Conservation (phyloP, 2,329 filamentous ascomycete species). For the Pseudopithomyces chartarum region DNA sequence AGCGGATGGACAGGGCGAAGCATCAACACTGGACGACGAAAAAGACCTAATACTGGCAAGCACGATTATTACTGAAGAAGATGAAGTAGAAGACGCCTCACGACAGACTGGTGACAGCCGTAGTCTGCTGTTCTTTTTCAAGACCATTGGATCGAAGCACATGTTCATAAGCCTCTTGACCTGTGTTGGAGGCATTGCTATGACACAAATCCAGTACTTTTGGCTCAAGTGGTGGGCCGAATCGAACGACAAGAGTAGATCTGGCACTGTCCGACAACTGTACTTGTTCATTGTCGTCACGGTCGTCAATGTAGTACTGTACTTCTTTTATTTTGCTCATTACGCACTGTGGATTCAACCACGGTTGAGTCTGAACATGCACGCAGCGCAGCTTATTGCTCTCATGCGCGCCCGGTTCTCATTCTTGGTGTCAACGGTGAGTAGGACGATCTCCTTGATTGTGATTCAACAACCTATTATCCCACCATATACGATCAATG, state of each 20-base stretch:
- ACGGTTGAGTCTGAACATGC: conserved; percentile 13
- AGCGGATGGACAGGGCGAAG: neutral
- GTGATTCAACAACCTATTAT: neutral
- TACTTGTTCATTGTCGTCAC: conserved; percentile 17
- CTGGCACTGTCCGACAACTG: conserved; percentile 10
- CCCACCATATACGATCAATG: neutral
- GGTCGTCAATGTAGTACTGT: conserved; percentile 8
- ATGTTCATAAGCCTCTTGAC: conserved; percentile 11
- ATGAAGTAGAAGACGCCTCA: conserved; percentile 7
- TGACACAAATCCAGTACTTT: conserved; percentile 16
- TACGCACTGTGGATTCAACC: conserved; percentile 16
- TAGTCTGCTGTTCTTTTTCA: conserved; percentile 17
- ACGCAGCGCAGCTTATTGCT: conserved; percentile 16
- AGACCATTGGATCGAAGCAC: conserved; percentile 12
- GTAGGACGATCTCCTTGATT: neutral
- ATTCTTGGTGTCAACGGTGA: conserved; percentile 14
- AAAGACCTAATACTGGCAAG: neutral
- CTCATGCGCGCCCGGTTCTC: conserved; percentile 22
- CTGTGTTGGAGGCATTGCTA: neutral
- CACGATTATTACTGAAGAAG: neutral
- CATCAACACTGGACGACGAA: neutral
- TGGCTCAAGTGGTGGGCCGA: conserved; percentile 22
- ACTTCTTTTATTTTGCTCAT: conserved; percentile 13
- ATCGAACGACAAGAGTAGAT: conserved; percentile 11
- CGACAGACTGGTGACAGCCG: conserved; percentile 15